Conservation (phyloP, 2,329 filamentous ascomycete species). For the Diaporthe sp. region DNA sequence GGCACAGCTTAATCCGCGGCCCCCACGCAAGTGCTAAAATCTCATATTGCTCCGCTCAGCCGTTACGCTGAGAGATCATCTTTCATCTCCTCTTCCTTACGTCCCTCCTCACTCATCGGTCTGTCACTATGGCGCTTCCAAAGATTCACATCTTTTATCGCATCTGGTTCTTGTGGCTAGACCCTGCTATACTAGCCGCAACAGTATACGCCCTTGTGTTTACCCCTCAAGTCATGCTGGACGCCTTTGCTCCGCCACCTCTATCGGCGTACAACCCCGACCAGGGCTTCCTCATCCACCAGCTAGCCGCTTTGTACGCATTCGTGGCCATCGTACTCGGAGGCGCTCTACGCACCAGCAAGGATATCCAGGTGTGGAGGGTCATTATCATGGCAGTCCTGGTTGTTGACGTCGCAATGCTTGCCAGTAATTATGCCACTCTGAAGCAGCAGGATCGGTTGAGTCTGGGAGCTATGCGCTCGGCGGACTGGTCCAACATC, state of each 20-base stretch:
- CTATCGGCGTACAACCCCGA: slow-evolving; percentile 43
- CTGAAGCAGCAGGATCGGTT: slow-evolving; percentile 43
- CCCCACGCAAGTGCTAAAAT: background rate
- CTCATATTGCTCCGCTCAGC: background rate
- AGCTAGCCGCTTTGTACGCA: slow-evolving; percentile 43
- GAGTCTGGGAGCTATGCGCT: slow-evolving; percentile 33
- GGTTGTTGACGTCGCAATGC: slow-evolving; percentile 43
- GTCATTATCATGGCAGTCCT: slow-evolving; percentile 42
- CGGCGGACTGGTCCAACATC: slow-evolving; percentile 44
- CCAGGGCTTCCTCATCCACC: slow-evolving; percentile 46
- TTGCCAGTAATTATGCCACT: slow-evolving; percentile 42
- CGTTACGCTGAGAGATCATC: background rate
- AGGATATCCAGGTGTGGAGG: slow-evolving; percentile 45
- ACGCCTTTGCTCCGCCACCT: slow-evolving; percentile 42
- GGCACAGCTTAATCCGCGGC: background rate
- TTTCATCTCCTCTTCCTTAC: background rate
- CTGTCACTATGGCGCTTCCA: slow-evolving; percentile 30
- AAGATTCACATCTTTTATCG: slow-evolving; percentile 44
- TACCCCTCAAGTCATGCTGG: slow-evolving; percentile 42
- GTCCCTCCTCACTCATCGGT: background rate
- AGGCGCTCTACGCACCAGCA: slow-evolving; percentile 39
- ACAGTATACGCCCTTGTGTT: slow-evolving; percentile 43
- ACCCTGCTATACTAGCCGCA: slow-evolving; percentile 41
- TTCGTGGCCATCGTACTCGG: slow-evolving; percentile 43
- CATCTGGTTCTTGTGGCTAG: slow-evolving; percentile 46